These are phyloP conservation scores for Marchantia polymorpha DNA, from an alignment of 225 moss, liverwort and hornwort species.

Conservation along the genomic window DNA sequence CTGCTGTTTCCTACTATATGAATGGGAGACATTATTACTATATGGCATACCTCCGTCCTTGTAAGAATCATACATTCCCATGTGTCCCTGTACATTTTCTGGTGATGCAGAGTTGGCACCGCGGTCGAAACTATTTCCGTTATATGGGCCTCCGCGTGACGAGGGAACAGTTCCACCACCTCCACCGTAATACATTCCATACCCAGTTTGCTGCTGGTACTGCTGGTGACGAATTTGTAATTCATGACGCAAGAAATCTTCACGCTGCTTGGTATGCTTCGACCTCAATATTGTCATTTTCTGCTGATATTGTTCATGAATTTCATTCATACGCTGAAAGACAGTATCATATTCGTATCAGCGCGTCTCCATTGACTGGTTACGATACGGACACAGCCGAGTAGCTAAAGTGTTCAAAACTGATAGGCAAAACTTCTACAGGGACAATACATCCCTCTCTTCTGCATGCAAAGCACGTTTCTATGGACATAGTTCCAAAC, in stretches of 20 bases:
- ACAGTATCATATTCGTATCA: neutral
- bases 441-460: no score
- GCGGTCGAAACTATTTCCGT: slow-evolving; percentile 49
- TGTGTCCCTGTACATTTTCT: slow-evolving; percentile 38
- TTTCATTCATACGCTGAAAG: slow-evolving; percentile 90
- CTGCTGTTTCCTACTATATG: slow-evolving; percentile 52
- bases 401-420: no score
- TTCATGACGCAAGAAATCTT: slow-evolving; percentile 82
- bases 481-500: no score
- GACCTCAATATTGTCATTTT: slow-evolving; percentile 85
- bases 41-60: slow-evolving; percentile 49
- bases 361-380: neutral
- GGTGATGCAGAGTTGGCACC: slow-evolving; percentile 41
- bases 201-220: slow-evolving; percentile 56
- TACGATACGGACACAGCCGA: neutral
- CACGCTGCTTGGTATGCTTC: slow-evolving; percentile 85
- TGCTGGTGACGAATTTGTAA: slow-evolving; percentile 81
- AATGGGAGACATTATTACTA: slow-evolving; percentile 39
- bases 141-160: slow-evolving; percentile 36
- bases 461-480: no score
- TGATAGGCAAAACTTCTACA: no score
- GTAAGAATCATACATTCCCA: slow-evolving; percentile 48
- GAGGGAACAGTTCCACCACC: slow-evolving; percentile 35
- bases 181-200: slow-evolving; percentile 44
- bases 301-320: slow-evolving; percentile 93